Conservation (phyloP, 148 eudicot genomes). For the Camellia granthamiana region DNA sequence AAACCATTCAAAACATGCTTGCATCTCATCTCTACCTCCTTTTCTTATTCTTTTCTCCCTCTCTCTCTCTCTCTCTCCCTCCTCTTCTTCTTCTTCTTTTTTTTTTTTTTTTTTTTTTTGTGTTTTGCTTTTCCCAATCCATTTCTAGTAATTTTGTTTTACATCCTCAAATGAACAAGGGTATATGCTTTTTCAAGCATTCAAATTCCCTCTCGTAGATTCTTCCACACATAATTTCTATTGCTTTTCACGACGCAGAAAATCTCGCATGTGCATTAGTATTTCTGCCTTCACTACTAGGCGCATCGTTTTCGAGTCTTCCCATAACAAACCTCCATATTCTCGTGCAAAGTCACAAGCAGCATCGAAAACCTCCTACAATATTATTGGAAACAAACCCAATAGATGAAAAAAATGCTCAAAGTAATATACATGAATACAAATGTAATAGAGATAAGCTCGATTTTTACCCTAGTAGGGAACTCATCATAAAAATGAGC, state of each 20-base stretch:
- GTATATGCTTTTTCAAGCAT: background rate
- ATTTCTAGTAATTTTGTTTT: background rate
- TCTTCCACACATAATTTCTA: background rate
- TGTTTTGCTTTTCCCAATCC: background rate
- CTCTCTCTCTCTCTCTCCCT: too few relatives aligned
- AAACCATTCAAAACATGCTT: background rate
- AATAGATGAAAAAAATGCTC: background rate
- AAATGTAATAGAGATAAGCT: background rate
- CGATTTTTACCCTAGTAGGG: slow-evolving; percentile 57
- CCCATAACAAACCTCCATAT: slow-evolving; percentile 67
- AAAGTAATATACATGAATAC: background rate
- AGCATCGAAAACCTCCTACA: slow-evolving; percentile 78
- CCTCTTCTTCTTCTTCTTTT: too few relatives aligned
- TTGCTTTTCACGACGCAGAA: slow-evolving; percentile 52
- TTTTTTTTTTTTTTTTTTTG: background rate
- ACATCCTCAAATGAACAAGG: background rate
- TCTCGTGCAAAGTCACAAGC: slow-evolving; percentile 90
- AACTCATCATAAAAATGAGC: slow-evolving; percentile 78
- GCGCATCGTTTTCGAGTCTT: slow-evolving; percentile 68
- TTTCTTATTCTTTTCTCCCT: too few relatives aligned
- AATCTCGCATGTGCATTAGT: slow-evolving; percentile 60
- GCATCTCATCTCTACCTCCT: too few relatives aligned
- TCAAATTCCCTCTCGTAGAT: background rate
- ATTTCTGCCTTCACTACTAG: slow-evolving; percentile 71
- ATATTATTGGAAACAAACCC: slow-evolving; percentile 5